Conservation (phyloP, 345 rosid genomes). For the Dipteronia dyeriana region DNA sequence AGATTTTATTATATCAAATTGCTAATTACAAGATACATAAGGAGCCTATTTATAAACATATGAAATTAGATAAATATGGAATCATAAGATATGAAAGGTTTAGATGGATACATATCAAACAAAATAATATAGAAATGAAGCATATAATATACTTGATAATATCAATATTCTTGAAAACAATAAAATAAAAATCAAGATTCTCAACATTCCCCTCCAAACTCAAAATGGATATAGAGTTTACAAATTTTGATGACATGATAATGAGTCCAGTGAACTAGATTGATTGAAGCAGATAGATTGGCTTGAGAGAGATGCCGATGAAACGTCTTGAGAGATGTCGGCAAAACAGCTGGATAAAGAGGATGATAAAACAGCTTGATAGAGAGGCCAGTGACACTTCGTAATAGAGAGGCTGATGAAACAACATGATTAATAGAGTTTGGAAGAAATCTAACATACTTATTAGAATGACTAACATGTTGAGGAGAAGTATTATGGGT, state of each 20-base stretch:
- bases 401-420: neutral
- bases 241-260: neutral
- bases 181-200: neutral
- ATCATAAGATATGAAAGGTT: neutral
- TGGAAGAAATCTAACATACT: neutral
- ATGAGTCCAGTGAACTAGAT: neutral
- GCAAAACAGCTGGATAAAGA: neutral
- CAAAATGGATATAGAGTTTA: neutral
- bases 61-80: constrained; percentile 1
- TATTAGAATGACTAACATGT: too few species aligned
- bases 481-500: neutral
- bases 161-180: neutral
- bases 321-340: neutral
- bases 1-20: neutral
- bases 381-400: neutral
- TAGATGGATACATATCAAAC: neutral
- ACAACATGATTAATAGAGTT: neutral
- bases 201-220: neutral
- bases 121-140: neutral
- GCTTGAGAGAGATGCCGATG: neutral
- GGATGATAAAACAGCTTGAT: neutral
- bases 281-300: neutral
- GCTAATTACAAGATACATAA: neutral
- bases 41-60: neutral
- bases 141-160: neutral